Percentiles rank a stretch among this genome's conserved stretches.
These are phyloP conservation scores for Myxozyma udenii DNA, from an alignment of 805 yeast genomes.

Conservation along the genomic window DNA sequence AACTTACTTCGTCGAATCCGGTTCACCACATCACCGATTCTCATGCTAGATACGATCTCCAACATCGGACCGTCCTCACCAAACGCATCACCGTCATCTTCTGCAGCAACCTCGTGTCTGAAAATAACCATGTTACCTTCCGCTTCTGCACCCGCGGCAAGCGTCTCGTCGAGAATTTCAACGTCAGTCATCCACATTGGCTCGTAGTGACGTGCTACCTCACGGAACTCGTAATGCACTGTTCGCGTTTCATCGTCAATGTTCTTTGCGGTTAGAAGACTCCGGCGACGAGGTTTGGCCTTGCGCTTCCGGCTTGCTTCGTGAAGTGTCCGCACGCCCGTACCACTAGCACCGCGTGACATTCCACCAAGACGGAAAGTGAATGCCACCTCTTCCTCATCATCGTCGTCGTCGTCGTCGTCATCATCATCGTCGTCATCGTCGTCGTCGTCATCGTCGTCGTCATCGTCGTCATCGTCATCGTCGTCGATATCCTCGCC, in stretches of 20 bases:
- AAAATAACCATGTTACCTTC: slow-evolving; percentile 29
- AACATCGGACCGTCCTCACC: slow-evolving; percentile 10
- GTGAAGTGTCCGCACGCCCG: not conserved
- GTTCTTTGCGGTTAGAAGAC: not conserved
- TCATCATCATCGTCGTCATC: not conserved
- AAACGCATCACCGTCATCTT: not conserved
- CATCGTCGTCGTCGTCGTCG: not conserved
- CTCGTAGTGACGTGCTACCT: slow-evolving; percentile 25
- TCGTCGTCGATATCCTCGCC: not conserved
- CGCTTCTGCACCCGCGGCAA: slow-evolving; percentile 26
- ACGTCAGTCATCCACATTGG: slow-evolving; percentile 32
- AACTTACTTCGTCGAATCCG: slow-evolving; percentile 22
- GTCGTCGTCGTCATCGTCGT: not conserved
- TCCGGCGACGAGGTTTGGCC: not conserved
- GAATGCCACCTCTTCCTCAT: not conserved
- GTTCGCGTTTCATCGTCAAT: not conserved
- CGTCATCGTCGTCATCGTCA: not conserved
- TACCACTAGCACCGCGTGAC: not conserved
- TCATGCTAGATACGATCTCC: slow-evolving; percentile 18
- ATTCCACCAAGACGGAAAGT: not conserved
- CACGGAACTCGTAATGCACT: slow-evolving; percentile 6
- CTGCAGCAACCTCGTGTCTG: slow-evolving; percentile 2
- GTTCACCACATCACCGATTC: slow-evolving; percentile 29
- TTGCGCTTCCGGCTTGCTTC: not conserved
- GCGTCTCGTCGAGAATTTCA: slow-evolving; percentile 13